Evolutionary conservation across 768 basidiomycete genomes (phyloP), one percentile per base, ranked within the genome.

Genomic region (Collybia mongolica): DNA sequence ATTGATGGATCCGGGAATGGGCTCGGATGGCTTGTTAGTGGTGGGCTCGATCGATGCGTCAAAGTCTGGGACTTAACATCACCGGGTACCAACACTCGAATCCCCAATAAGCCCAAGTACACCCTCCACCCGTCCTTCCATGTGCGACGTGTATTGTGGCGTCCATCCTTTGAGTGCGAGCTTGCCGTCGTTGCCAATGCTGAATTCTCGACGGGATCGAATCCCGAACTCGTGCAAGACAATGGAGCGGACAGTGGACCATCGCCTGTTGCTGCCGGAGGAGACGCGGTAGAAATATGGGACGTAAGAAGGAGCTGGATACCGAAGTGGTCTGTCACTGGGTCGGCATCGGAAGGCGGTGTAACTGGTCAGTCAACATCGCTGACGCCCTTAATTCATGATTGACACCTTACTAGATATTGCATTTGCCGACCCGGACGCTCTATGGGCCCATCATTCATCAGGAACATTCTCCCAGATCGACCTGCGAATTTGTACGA

Each of bases 281-380:
- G 83, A 2, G 86, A 90, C 59, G 70, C 82, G 0, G 74, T 91
- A 24, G 90, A 93, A 58, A 84, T 93, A 19, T 94, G 92, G 92
- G 91, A 94, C 63, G 88, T 89, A 1, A 74, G 91, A 47, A 73
- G 92, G 41, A 79, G 81, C 0, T 90, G 86, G 80, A 76, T 93
- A 43, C 85, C 88, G 5, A 94, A 93, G 67, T 93, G 91, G 87
- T 77, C 80, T 2, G 78, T 92, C 9, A 76, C 73, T 18, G 81
- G 83, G 12, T 82, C 81, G 11, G 72, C 79, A 4, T 72, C 70
- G 1, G 90, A 93, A 51, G 87, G 90, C 5, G 84, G 84, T 19
- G 82, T 88, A 2, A 85, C 85, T 11, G 91, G 91, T 91, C 14
- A 55, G 19, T 48, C n/a, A 32, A 51, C 43, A 39, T 11, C 24